phyloP scores from a whole-genome alignment of 345 rosid species.

The Arabis hirsuta region DNA sequence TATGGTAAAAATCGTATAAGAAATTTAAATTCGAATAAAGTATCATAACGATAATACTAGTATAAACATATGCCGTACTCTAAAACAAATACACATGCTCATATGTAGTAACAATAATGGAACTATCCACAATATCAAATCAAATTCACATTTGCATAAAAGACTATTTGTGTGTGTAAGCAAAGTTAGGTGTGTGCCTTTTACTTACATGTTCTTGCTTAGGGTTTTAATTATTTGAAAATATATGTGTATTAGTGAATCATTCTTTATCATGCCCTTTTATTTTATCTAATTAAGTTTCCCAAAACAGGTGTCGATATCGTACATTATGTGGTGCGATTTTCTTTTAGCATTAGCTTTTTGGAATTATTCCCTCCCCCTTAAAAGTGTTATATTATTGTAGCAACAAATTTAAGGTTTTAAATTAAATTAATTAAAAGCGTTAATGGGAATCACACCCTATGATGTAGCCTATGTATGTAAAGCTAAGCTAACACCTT shows the following conservation, averaged over 20 bases:
- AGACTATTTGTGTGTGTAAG: not conserved
- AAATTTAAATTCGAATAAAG: too few relatives aligned
- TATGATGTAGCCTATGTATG: constrained; percentile 20
- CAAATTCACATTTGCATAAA: not conserved
- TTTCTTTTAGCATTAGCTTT: constrained; percentile 27
- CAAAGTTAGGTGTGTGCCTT: constrained; percentile 29
- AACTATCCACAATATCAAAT: constrained; percentile 2
- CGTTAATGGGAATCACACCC: constrained; percentile 42
- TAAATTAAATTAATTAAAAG: not conserved
- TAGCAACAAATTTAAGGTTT: constrained; percentile 31
- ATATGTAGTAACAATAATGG: not conserved
- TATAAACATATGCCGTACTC: too few relatives aligned
- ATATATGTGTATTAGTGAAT: constrained; percentile 6
- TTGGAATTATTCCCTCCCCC: constrained; percentile 40
- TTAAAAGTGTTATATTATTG: constrained; percentile 25
- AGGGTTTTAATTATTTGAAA: constrained; percentile 11
- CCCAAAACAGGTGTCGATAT: constrained; percentile 40
- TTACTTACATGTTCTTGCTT: constrained; percentile 23
- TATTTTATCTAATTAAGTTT: constrained; percentile 21
- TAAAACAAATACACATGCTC: too few relatives aligned
- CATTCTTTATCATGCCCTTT: constrained; percentile 3
- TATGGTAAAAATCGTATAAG: too few relatives aligned
- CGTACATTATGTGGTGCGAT: constrained; percentile 31
- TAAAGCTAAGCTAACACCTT: constrained; percentile 28
- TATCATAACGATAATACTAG: not conserved